A percentile compares a stretch with the other conserved stretches of the same genome.
Evolutionary conservation across 176 grass and related monocot species (phyloP).

Genomic region (Guadua angustifolia): DNA sequence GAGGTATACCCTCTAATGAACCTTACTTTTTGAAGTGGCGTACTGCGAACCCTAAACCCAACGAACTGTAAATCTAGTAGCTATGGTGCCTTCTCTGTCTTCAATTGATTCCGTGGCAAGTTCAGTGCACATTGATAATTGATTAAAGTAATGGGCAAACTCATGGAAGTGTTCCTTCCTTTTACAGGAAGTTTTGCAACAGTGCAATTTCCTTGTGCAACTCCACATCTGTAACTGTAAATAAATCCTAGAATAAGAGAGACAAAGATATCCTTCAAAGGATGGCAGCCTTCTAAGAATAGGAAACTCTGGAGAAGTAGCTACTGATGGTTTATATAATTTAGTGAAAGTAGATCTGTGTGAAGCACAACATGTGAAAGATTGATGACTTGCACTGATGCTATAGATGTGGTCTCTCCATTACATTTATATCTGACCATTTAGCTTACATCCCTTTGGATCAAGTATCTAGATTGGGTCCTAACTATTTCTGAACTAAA

Average conservation of each 20-base stretch:
- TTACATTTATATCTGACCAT: constrained; percentile 19
- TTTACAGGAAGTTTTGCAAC: background rate
- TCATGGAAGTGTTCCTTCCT: background rate
- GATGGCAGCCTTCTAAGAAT: background rate
- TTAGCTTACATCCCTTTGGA: constrained; percentile 3
- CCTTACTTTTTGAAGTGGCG: too few relatives aligned
- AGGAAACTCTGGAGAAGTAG: background rate
- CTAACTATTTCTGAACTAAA: constrained; percentile 8
- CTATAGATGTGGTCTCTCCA: constrained; percentile 1
- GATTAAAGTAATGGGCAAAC: background rate
- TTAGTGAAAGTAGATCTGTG: constrained; percentile 1
- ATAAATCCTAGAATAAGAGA: background rate
- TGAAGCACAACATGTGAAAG: background rate
- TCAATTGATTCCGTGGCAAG: background rate
- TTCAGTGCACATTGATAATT: background rate
- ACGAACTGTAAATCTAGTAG: too few relatives aligned
- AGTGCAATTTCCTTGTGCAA: background rate
- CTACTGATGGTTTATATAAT: constrained; percentile 17
- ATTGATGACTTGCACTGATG: background rate
- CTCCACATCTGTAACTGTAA: background rate
- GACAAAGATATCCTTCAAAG: background rate
- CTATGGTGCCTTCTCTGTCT: background rate
- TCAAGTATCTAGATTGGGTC: constrained; percentile 16
- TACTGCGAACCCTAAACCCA: too few relatives aligned
- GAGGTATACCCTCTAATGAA: too few relatives aligned